Conservation (phyloP, 1,139 yeast species). For the Lodderomyces margitis region DNA sequence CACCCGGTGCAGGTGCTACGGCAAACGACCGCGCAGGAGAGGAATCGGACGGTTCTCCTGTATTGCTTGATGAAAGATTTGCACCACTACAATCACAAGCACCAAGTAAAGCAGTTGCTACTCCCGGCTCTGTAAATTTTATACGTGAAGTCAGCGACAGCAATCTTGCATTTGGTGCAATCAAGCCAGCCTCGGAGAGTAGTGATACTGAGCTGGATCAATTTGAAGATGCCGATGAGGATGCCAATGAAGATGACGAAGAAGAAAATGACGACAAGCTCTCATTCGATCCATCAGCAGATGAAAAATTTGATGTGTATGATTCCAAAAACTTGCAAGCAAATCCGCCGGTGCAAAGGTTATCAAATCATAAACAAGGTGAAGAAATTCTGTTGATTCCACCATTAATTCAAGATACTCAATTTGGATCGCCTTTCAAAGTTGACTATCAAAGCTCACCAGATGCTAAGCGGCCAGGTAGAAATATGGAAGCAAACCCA, state of each 20-base stretch:
- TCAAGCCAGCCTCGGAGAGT: conserved; percentile 7
- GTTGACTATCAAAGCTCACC: conserved; percentile 21
- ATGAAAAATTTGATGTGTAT: conserved; percentile 16
- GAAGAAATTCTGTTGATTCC: conserved; percentile 28
- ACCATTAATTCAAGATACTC: conserved; percentile 12
- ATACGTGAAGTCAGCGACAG: conserved; percentile 37
- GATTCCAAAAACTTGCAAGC: conserved; percentile 24
- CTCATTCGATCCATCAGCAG: conserved; percentile 7
- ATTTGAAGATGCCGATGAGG: conserved; percentile 8
- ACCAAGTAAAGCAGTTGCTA: conserved; percentile 2
- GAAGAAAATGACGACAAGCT: conserved; percentile 10
- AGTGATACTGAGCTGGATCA: conserved; percentile 15
- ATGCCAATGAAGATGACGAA: conserved; percentile 10
- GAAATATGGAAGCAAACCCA: not conserved
- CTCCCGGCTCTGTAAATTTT: conserved; percentile 21
- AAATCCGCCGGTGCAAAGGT: conserved; percentile 29
- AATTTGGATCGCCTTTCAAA: conserved; percentile 37
- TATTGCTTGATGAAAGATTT: conserved; percentile 1
- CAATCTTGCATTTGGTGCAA: conserved; percentile 11
- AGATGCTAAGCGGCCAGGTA: not conserved
- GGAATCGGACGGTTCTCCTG: not conserved
- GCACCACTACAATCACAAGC: not conserved
- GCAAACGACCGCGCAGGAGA: not conserved
- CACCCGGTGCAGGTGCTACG: not conserved
- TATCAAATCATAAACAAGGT: conserved; percentile 22